Evolutionary conservation across 306 rosid genomes (phyloP), one percentile per base, ranked within the genome.

Genomic region (Aeschynomene evenia): DNA sequence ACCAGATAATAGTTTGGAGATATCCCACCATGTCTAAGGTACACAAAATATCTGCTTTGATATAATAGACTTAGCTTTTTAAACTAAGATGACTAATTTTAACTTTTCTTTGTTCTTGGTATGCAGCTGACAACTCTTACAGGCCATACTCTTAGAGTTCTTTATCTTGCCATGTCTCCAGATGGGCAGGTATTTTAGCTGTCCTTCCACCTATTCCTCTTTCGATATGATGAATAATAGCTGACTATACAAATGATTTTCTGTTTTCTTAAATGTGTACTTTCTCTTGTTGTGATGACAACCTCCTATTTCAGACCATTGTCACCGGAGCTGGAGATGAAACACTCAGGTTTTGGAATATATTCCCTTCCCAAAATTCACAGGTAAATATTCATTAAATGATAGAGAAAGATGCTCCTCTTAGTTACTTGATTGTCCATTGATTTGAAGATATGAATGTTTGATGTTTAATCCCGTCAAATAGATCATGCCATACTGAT

Each of bases 241-340:
- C 42, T 31, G 26, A 39, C 19, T 12, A 15, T 0, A 13, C 34
- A 52, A 16, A 6, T 59, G 11, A 12, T 59, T 70, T 63, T 34
- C 72, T 66, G 14, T 20, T 55, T 34, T 24, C 54, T 43, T 42
- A 20, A 68, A 18, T 7, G 37, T 15, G 39, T 62, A 58, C 28
- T 40, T 82, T 48, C 22, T n/a, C 46, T 78, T 10, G 11, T 11
- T 34, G 29, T 15, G 46, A 48, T 33, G 23, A 50, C 46, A 59
- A 14, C 58, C 7, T 70, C 15, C 42, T 75, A 54, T 79, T 82
- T 75, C 83, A 91, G 98, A 91, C 96, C 36, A 87, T 91, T 43
- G 98, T 91, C 75, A 91, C 98, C 1, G 98, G 98, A 54, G 96
- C 98, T 28, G 98, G 98, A 68, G 98, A 91, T 68, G 98, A 91